Percentiles rank a stretch among this genome's conserved stretches.
phyloP scores from a whole-genome alignment of 2,329 filamentous ascomycete genomes.

The Penicillium hordei region DNA sequence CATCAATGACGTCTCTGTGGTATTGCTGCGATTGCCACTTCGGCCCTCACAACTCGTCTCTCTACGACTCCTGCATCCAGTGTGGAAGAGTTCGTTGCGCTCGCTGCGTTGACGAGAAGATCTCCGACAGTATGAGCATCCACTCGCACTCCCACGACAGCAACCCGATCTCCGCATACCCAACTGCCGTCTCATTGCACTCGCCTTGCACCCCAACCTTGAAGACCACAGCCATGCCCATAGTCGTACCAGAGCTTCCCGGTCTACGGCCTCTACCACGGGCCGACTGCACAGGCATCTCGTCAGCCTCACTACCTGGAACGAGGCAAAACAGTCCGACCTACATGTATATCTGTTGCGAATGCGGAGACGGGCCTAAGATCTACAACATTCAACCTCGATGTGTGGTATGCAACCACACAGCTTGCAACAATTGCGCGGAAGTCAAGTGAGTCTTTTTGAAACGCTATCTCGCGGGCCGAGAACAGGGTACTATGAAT shows the following conservation, averaged over 20 bases:
- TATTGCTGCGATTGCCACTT: slow-evolving; percentile 37
- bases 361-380: slow-evolving; percentile 42
- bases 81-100: slow-evolving; percentile 28
- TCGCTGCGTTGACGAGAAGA: slow-evolving; percentile 18
- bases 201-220: slow-evolving; percentile 1
- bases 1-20: slow-evolving; percentile 29
- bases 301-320: slow-evolving; percentile 1
- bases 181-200: slow-evolving; percentile 12
- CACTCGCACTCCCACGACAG: slow-evolving; percentile 13
- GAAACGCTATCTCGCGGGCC: slow-evolving; percentile 1
- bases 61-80: slow-evolving; percentile 29
- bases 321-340: slow-evolving; percentile 15
- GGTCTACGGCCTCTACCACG: slow-evolving; percentile 15
- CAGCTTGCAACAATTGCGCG: slow-evolving; percentile 30
- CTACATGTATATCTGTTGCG: slow-evolving; percentile 41
- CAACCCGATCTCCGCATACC: slow-evolving; percentile 20
- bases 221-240: slow-evolving; percentile 10
- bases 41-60: slow-evolving; percentile 31
- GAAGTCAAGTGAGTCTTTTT: slow-evolving; percentile 30
- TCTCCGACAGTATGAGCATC: neutral
- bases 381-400: slow-evolving; percentile 34
- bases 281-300: neutral
- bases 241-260: slow-evolving; percentile 16
- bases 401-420: slow-evolving; percentile 38
- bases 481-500: slow-evolving; percentile 5